phyloP scores from a whole-genome alignment of 2,329 filamentous ascomycete genomes.

The Claviceps cyperi region DNA sequence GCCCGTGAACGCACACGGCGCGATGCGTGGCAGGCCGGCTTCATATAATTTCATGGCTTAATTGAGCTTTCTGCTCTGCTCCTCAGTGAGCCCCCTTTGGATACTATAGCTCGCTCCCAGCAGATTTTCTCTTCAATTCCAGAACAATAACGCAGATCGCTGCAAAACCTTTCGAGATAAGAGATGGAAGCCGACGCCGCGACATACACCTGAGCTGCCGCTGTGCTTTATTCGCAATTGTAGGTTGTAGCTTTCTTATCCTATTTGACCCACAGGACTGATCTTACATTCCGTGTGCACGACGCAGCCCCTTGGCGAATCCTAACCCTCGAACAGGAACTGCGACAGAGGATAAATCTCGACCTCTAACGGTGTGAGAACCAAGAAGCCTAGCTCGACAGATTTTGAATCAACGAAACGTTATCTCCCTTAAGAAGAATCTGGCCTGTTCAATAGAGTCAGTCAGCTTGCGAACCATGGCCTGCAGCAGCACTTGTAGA shows the following conservation, averaged over 20 bases:
- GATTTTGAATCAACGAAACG: constrained; percentile 61
- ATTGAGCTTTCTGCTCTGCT: neutral
- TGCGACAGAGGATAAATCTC: too few species aligned
- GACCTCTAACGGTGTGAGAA: too few species aligned
- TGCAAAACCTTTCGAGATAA: too few species aligned
- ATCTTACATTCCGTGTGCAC: too few species aligned
- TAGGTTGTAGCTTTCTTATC: too few species aligned
- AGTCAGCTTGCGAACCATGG: constrained; percentile 10
- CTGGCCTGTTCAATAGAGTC: constrained; percentile 44
- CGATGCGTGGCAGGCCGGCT: neutral
- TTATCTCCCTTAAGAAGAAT: constrained; percentile 83
- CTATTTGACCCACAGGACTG: too few species aligned
- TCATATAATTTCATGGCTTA: neutral
- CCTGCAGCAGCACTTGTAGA: neutral
- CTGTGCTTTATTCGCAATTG: too few species aligned
- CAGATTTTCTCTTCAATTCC: neutral
- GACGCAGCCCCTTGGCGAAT: too few species aligned
- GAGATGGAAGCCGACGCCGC: too few species aligned
- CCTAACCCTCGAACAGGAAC: too few species aligned
- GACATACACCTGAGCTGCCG: too few species aligned
- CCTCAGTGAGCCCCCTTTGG: neutral
- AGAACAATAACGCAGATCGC: too few species aligned
- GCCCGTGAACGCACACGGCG: neutral
- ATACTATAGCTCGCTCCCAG: neutral
- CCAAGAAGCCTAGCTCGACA: constrained; percentile 3